A percentile compares a stretch with the other conserved stretches of the same genome.
These are phyloP conservation scores for Candida methanosorbosa DNA, from an alignment of 805 yeast species.

Conservation along the genomic window DNA sequence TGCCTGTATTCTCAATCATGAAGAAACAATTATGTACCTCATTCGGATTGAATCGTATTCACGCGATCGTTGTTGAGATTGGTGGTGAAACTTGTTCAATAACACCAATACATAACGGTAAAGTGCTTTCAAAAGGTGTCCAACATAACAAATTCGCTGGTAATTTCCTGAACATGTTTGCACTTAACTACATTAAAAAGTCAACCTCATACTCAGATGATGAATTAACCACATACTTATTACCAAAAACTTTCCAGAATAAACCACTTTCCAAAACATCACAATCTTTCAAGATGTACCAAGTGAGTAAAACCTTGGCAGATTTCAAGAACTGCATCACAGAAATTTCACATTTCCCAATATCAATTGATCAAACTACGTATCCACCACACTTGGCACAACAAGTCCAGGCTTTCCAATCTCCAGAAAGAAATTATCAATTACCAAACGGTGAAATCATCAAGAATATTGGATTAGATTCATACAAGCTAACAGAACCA, in stretches of 20 bases:
- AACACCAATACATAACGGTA: conserved; percentile 73
- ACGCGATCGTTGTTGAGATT: conserved; percentile 73
- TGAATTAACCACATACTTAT: conserved; percentile 19
- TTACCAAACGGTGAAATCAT: conserved; percentile 47
- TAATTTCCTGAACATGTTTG: conserved; percentile 66
- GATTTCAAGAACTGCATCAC: conserved; percentile 36
- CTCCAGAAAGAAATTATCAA: conserved; percentile 42
- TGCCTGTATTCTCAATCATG: conserved; percentile 70
- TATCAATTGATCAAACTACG: conserved; percentile 17
- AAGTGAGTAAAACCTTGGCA: conserved; percentile 30
- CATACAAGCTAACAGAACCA: conserved; percentile 53
- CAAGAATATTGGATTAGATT: conserved; percentile 39
- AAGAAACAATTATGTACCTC: conserved; percentile 72
- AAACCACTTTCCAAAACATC: conserved; percentile 14
- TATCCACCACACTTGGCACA: conserved; percentile 9
- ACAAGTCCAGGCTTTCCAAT: conserved; percentile 28
- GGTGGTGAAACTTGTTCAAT: conserved; percentile 65
- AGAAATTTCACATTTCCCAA: conserved; percentile 19
- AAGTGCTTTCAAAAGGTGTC: conserved; percentile 55
- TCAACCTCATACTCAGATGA: conserved; percentile 23
- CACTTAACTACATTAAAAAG: conserved; percentile 36
- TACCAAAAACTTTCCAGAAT: conserved; percentile 22
- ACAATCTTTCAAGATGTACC: conserved; percentile 31
- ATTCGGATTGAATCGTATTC: conserved; percentile 69
- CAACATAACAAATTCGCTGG: conserved; percentile 74